Evolutionary conservation across 345 rosid species (phyloP).

Genomic region (Salix exigua): DNA sequence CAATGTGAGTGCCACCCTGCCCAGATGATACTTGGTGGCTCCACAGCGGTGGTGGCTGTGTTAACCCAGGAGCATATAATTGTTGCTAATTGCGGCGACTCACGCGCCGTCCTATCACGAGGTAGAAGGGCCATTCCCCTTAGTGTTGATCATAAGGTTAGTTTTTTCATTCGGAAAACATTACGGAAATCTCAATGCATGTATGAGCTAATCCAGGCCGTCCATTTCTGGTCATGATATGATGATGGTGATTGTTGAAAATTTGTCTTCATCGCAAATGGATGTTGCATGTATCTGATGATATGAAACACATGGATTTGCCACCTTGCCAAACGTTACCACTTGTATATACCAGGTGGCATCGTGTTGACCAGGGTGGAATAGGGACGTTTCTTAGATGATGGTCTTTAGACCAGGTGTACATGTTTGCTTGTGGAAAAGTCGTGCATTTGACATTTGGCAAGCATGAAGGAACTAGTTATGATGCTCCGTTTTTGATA

Average conservation of each 20-base stretch:
- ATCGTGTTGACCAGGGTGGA: neutral
- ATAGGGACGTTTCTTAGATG: neutral
- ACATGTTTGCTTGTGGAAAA: neutral
- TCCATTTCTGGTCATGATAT: neutral
- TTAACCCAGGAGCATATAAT: constrained; percentile 35
- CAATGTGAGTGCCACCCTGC: constrained; percentile 35
- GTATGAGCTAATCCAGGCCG: neutral
- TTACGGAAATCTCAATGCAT: neutral
- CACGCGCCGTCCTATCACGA: constrained; percentile 63
- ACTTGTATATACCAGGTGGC: neutral
- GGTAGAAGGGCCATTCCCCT: constrained; percentile 47
- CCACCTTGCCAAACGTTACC: neutral
- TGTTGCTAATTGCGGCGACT: constrained; percentile 64
- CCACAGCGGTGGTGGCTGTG: constrained; percentile 51
- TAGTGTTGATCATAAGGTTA: constrained; percentile 56
- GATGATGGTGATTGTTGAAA: neutral
- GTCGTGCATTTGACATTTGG: neutral
- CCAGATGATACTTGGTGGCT: constrained; percentile 43
- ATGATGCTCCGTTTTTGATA: neutral
- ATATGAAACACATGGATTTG: neutral
- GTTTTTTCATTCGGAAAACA: constrained; percentile 2
- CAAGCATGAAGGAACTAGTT: neutral
- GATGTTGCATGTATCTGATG: neutral
- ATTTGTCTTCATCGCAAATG: neutral
- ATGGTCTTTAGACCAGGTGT: neutral